These are phyloP conservation scores for Penicillium sp. DNA, from an alignment of 2,329 filamentous ascomycete species.

Conservation along the genomic window DNA sequence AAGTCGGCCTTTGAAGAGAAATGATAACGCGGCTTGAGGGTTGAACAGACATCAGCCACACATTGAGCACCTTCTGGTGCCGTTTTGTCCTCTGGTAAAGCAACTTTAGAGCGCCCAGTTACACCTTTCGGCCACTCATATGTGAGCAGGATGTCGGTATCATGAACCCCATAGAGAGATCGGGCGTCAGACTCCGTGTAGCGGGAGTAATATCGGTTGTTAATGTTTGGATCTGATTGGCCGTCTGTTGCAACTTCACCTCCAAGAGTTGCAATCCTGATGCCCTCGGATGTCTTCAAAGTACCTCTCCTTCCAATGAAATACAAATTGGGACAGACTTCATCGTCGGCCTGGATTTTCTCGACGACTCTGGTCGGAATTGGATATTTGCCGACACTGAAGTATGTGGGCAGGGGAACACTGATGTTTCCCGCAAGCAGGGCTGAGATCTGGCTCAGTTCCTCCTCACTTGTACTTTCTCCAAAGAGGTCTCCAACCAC, in stretches of 20 bases:
- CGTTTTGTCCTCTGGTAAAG: slow-evolving; percentile 52
- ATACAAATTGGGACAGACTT: slow-evolving; percentile 85
- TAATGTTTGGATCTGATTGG: slow-evolving; percentile 37
- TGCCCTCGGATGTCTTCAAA: slow-evolving; percentile 83
- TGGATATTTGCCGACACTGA: slow-evolving; percentile 70
- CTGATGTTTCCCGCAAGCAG: slow-evolving; percentile 69
- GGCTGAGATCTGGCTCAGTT: slow-evolving; percentile 59
- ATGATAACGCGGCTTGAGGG: slow-evolving; percentile 88
- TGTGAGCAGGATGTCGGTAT: slow-evolving; percentile 82
- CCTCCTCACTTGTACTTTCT: slow-evolving; percentile 40
- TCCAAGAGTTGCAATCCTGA: slow-evolving; percentile 82
- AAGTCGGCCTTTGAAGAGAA: slow-evolving; percentile 67
- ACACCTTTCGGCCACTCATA: slow-evolving; percentile 78
- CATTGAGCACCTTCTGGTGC: slow-evolving; percentile 58
- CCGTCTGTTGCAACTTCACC: slow-evolving; percentile 62
- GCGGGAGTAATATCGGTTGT: slow-evolving; percentile 67
- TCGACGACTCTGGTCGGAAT: slow-evolving; percentile 68
- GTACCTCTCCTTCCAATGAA: slow-evolving; percentile 83
- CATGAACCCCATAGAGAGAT: slow-evolving; percentile 68
- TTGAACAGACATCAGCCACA: slow-evolving; percentile 72
- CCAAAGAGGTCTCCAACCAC: slow-evolving; percentile 80
- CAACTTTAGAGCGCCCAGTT: slow-evolving; percentile 62
- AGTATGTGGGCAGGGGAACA: slow-evolving; percentile 83
- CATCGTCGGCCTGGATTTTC: slow-evolving; percentile 67
- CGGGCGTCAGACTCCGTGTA: slow-evolving; percentile 76